These are phyloP conservation scores for Hirschfeldia incana DNA, from an alignment of 345 rosid genomes.

Conservation along the genomic window DNA sequence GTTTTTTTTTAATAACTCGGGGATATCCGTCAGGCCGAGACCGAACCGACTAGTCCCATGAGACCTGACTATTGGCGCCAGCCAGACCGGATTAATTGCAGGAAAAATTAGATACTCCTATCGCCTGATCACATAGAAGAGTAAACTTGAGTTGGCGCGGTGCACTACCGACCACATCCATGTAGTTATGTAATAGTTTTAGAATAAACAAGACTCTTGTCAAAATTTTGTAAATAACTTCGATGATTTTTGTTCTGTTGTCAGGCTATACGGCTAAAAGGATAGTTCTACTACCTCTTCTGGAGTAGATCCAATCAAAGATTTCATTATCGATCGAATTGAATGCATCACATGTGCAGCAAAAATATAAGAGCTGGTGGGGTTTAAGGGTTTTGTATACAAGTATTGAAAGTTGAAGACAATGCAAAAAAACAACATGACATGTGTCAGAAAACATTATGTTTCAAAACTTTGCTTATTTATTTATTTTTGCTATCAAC, in stretches of 20 bases:
- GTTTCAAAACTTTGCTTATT: neutral
- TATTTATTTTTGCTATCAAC: conserved; percentile 1
- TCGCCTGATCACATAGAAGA: no score
- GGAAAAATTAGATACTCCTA: neutral
- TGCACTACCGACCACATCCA: no score
- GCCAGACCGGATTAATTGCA: no score
- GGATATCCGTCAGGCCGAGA: no score
- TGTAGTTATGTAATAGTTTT: no score
- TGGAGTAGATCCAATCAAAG: conserved; percentile 28
- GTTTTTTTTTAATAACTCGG: no score
- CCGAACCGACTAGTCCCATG: no score
- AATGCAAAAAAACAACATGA: conserved; percentile 39
- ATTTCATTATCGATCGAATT: conserved; percentile 34
- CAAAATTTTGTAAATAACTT: neutral
- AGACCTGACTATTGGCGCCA: no score
- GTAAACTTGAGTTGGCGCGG: no score
- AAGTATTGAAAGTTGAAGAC: conserved; percentile 33
- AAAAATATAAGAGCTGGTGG: conserved; percentile 32
- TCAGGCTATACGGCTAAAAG: neutral
- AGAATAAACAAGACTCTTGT: neutral
- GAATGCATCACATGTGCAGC: conserved; percentile 41
- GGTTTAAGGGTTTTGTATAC: conserved; percentile 24
- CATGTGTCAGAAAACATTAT: conserved; percentile 34
- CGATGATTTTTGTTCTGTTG: neutral
- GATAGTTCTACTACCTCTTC: conserved; percentile 3